Evolutionary conservation across 441 rosid genomes (phyloP).

Genomic region (Erodium texanum): DNA sequence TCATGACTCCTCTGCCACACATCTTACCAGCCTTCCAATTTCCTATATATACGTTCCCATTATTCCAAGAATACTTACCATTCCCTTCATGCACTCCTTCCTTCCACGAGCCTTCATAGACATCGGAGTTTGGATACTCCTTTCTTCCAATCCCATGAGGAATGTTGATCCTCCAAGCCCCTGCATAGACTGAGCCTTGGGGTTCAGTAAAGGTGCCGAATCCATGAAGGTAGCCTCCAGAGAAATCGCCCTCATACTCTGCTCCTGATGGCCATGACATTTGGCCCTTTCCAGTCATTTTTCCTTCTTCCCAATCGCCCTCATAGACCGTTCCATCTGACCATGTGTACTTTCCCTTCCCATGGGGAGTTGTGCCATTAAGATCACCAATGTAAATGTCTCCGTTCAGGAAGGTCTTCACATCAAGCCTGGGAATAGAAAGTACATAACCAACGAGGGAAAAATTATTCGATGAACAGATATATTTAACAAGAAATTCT

Average conservation of each 20-base stretch:
- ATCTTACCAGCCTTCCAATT: conserved; percentile 76
- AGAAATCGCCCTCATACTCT: conserved; percentile 73
- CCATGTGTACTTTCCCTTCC: too few species aligned
- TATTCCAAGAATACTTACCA: conserved; percentile 61
- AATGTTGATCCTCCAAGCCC: conserved; percentile 81
- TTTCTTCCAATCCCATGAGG: conserved; percentile 74
- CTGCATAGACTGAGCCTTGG: conserved; percentile 59
- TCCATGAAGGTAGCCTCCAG: conserved; percentile 82
- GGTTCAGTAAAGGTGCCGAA: conserved; percentile 46
- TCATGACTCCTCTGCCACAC: conserved; percentile 88
- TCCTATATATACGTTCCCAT: conserved; percentile 68
- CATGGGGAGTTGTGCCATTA: conserved; percentile 54
- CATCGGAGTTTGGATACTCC: conserved; percentile 59
- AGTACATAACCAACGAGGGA: not conserved
- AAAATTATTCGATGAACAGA: not conserved
- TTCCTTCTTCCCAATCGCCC: conserved; percentile 89
- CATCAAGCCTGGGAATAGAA: conserved; percentile 35
- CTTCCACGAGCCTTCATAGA: conserved; percentile 85
- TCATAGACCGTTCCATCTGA: conserved; percentile 52
- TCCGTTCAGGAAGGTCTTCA: conserved; percentile 50
- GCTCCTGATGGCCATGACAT: conserved; percentile 65
- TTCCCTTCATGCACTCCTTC: conserved; percentile 30
- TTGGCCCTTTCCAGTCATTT: conserved; percentile 70
- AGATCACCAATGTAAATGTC: conserved; percentile 59
- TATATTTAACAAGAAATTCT: not conserved